Evolutionary conservation across 2,329 filamentous ascomycete species (phyloP), one percentile per base, ranked within the genome.

Genomic region (Alternaria consortialis): DNA sequence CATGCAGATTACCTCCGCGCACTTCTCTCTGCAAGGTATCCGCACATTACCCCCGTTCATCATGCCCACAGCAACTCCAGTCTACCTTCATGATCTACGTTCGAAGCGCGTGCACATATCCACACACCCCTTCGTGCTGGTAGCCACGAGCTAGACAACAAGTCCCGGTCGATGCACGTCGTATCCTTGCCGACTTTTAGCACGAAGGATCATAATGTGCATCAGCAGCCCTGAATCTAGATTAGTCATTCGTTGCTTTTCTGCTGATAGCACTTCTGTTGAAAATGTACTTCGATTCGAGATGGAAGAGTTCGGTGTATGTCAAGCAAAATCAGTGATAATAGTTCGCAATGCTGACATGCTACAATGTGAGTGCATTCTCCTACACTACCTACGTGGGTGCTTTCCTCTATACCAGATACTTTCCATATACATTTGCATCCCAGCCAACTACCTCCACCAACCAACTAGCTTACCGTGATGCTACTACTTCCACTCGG

Each of bases 401-500:
- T 39, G 27, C 27, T 29, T 29, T 29, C 27, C 3, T 8, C 27
- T 29, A 29, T 8, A 29, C 27, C 27, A 29, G 27, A 5, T 8
- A 29, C 27, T 29, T 29, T 29, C 27, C 27, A 29, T 29, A 29
- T 2, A 29, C 27, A 29, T 8, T 8, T 29, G 27, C 8, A 29
- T 8, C 27, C 27, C 27, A 29, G 8, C 6, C 4, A 29, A 29
- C 27, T 42, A 23, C 20, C 12, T 5, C 20, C 8, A 27, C n/a
- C 23, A 23, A 23, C 23, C 17, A n/a, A 42, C 37, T 60, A 63
- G 43, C 48, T 57, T 11, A 60, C 57, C 7, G 53, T 60, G 15
- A 63, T 60, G 9, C 39, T 53, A 42, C 60, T 60, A 20, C 34
- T 56, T 31, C 60, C 60, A 48, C 60, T 60, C 7, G 56, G 60